Evolutionary conservation across 352 stramenopile species (phyloP), one percentile per base, ranked within the genome.

Genomic region (Pythium chondricola): DNA sequence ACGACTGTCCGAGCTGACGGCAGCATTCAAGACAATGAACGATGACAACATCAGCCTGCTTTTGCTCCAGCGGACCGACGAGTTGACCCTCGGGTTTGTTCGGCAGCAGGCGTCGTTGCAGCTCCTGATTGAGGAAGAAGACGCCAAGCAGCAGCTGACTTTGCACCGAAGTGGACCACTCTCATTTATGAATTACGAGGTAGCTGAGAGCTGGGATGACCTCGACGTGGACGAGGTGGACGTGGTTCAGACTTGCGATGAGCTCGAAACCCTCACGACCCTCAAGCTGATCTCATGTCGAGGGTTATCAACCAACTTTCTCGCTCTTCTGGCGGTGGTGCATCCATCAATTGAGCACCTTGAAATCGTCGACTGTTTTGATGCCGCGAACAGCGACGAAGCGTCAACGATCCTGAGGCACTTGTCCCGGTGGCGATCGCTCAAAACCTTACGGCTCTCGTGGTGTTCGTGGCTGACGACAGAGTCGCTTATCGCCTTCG

Each of bases 391-490:
- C 36, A 59, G 62, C 21, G 63, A 69, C 25, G 57, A 72, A 22
- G 69, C 71, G 35, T 60, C 61, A 10, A 62, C 61, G 24, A 41
- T 87, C n/a, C 49, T 90, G 16, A 57, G 65, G 36, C 59, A 82
- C 24, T 46, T 90, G 14, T 58, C 73, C 17, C 63, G 57, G 31
- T 86, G 65, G 48, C 71, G 73, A 17, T 52, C 56, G 11, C 71
- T 90, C 33, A 81, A 79, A 61, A 74, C 71, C 35, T 51, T 90
- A 40, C 71, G 74, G 30, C 74, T 90, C 31, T 85, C 78, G n/a
- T 90, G 78, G 78, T 90, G 78, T 61, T 79, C 71, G 52, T 90
- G 78, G 78, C 68, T 90, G 43, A 84, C 75, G 21, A 90, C 75
- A 20, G 75, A 90, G 51, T 69, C 80, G 26, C 72, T 90, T 20